Evolutionary conservation across 768 basidiomycete species (phyloP).

Genomic region (Lentinus brumalis): DNA sequence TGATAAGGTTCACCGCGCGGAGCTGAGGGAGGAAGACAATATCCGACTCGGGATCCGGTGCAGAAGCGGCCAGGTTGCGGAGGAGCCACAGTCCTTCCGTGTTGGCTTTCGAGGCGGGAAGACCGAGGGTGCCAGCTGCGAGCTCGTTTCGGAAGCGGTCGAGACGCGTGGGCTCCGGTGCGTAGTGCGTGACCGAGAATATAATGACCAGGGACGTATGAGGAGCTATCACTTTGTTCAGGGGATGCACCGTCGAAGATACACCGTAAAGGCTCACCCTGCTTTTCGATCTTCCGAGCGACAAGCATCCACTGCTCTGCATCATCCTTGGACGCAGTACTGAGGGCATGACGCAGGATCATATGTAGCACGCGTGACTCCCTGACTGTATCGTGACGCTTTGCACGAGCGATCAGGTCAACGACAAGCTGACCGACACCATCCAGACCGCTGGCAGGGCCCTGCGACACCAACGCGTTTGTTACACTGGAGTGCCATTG

Average conservation of each 20-base stretch:
- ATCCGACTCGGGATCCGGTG: constrained; percentile 79
- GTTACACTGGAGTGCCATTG: constrained; percentile 52
- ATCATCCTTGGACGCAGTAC: constrained; percentile 61
- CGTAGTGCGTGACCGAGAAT: constrained; percentile 57
- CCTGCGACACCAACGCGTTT: constrained; percentile 35
- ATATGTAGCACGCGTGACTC: constrained; percentile 61
- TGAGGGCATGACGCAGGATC: constrained; percentile 61
- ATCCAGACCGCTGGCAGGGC: constrained; percentile 20
- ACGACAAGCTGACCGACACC: constrained; percentile 34
- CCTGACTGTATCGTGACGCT: constrained; percentile 46
- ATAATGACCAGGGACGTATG: constrained; percentile 69
- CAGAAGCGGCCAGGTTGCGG: constrained; percentile 67
- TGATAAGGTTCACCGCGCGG: constrained; percentile 84
- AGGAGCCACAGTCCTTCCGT: constrained; percentile 69
- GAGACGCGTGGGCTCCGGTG: constrained; percentile 69
- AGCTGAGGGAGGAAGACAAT: constrained; percentile 82
- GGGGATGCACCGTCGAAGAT: constrained; percentile 1
- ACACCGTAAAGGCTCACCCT: constrained; percentile 45
- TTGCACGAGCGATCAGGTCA: constrained; percentile 35
- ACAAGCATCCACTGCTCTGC: constrained; percentile 77
- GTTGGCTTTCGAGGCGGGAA: constrained; percentile 63
- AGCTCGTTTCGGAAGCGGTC: constrained; percentile 88
- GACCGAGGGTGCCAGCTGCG: constrained; percentile 75
- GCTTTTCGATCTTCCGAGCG: constrained; percentile 64
- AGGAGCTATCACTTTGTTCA: constrained; percentile 52